phyloP scores from a whole-genome alignment of 805 yeast genomes.

The Candida gorgasii region DNA sequence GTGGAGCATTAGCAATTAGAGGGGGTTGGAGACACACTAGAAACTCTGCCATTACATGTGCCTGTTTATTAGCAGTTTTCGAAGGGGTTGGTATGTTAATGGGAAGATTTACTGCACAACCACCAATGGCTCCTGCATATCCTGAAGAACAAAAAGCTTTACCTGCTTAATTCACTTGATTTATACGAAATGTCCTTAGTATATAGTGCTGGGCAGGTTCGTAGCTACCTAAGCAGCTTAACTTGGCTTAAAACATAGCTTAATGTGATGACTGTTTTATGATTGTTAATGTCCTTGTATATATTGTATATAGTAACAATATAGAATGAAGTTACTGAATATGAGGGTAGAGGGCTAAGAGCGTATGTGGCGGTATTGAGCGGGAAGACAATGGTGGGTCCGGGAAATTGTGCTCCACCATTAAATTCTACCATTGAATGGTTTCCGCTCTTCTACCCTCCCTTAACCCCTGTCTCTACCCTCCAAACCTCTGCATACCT shows the following conservation, averaged over 20 bases:
- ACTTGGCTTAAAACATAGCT: too few species aligned
- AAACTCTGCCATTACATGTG: constrained; percentile 96
- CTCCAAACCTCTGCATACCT: neutral
- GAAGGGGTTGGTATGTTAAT: constrained; percentile 98
- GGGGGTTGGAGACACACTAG: constrained; percentile 98
- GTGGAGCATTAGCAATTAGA: constrained; percentile 97
- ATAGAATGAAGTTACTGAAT: neutral
- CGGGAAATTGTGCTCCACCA: too few species aligned
- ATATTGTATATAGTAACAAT: constrained; percentile 6
- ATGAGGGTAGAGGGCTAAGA: too few species aligned
- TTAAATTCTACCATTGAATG: too few species aligned
- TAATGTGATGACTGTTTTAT: constrained; percentile 2
- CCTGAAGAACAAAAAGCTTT: constrained; percentile 41
- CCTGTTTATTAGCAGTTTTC: constrained; percentile 91
- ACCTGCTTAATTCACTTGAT: constrained; percentile 30
- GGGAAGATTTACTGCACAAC: constrained; percentile 86
- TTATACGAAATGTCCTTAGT: neutral
- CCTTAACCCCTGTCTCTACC: neutral
- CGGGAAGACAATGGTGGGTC: too few species aligned
- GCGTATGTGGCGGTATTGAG: too few species aligned
- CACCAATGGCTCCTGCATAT: constrained; percentile 47
- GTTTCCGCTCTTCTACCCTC: too few species aligned
- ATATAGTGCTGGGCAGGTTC: too few species aligned
- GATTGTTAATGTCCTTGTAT: constrained; percentile 7
- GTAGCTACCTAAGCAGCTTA: too few species aligned